phyloP scores from a whole-genome alignment of 805 yeast species.

The Ogataea paradorogensis region DNA sequence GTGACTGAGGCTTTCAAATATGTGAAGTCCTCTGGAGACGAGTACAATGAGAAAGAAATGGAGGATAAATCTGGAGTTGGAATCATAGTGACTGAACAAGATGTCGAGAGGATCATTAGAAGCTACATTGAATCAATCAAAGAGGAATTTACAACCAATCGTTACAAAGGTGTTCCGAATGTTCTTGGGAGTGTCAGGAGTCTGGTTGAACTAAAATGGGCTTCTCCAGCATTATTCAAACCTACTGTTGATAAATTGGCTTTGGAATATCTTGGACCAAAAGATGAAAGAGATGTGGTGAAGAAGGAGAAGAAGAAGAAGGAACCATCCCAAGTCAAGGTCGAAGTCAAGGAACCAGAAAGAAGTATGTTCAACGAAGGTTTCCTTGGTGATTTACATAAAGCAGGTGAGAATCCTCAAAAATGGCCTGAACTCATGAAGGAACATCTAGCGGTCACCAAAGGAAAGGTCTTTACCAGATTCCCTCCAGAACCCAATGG shows the following conservation, averaged over 20 bases:
- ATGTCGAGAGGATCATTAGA: conserved; percentile 56
- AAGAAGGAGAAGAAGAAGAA: conserved; percentile 72
- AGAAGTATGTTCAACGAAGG: conserved; percentile 94
- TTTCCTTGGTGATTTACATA: conserved; percentile 90
- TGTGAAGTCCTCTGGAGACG: conserved; percentile 48
- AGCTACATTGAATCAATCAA: conserved; percentile 59
- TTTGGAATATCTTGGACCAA: conserved; percentile 80
- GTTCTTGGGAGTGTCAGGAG: conserved; percentile 74
- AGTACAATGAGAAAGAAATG: conserved; percentile 48
- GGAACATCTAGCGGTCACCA: conserved; percentile 73
- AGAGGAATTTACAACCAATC: conserved; percentile 58
- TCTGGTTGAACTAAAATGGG: conserved; percentile 83
- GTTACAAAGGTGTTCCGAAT: conserved; percentile 78
- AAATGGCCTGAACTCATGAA: conserved; percentile 79
- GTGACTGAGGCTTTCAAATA: conserved; percentile 79
- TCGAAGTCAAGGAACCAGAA: conserved; percentile 27
- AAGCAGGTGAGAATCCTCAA: conserved; percentile 94
- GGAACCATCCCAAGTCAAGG: conserved; percentile 21
- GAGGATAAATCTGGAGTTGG: conserved; percentile 82
- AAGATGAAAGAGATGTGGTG: conserved; percentile 87
- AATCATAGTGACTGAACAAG: conserved; percentile 60
- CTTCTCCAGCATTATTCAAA: conserved; percentile 81
- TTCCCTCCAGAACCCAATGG: conserved; percentile 99
- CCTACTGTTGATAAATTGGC: conserved; percentile 80
- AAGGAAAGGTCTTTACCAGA: conserved; percentile 85